Percentiles rank a stretch among this genome's conserved stretches.
Conservation (phyloP, 2,329 filamentous ascomycete genomes). For the Aureobasidium sp. region DNA sequence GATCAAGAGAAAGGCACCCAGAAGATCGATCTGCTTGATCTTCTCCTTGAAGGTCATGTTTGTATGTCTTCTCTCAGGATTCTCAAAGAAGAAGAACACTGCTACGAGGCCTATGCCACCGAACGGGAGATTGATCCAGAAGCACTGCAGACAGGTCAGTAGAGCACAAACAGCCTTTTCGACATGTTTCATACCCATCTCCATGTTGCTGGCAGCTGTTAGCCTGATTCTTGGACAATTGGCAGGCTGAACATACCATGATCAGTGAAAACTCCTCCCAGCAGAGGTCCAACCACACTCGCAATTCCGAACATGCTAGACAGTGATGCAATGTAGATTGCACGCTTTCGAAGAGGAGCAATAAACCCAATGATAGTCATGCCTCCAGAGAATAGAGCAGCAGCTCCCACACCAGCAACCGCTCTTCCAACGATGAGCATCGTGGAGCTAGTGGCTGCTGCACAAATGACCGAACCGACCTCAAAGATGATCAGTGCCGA, state of each 20-base stretch:
- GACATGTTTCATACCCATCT: not conserved
- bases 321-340: conserved; percentile 34
- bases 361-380: conserved; percentile 44
- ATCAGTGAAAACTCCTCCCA: conserved; percentile 38
- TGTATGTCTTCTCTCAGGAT: conserved; percentile 19
- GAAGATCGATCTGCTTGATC: conserved; percentile 34
- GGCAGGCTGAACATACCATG: conserved; percentile 24
- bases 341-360: conserved; percentile 36
- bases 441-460: conserved; percentile 37
- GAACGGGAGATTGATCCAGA: conserved; percentile 31
- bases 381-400: conserved; percentile 37
- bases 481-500: conserved; percentile 40
- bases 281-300: conserved; percentile 34
- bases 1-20: conserved; percentile 39
- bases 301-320: conserved; percentile 35
- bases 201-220: not conserved
- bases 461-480: conserved; percentile 51
- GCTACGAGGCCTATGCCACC: conserved; percentile 29
- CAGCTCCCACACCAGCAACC: conserved; percentile 47
- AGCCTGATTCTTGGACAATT: not conserved
- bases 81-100: conserved; percentile 29
- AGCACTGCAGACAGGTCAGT: not conserved
- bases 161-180: not conserved
- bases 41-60: conserved; percentile 34
- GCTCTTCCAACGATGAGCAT: conserved; percentile 52